Conservation (phyloP, 257 asterid genomes). For the Fraxinus anomala region DNA sequence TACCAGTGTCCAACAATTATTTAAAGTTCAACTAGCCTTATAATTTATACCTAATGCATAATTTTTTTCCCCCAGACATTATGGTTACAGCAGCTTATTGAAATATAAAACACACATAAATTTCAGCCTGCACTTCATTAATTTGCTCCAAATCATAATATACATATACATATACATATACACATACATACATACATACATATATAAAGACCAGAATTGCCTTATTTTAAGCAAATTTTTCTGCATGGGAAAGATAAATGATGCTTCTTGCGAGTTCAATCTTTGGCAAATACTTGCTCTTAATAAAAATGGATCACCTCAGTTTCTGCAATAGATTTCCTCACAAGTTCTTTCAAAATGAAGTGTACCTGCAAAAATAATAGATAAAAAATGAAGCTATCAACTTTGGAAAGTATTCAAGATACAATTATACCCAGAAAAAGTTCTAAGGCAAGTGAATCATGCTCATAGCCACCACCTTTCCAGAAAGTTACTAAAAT, state of each 20-base stretch:
- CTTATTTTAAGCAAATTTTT: constrained; percentile 4
- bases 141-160: neutral
- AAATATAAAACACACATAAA: neutral
- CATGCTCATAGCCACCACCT: constrained; percentile 9
- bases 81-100: neutral
- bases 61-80: neutral
- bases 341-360: constrained; percentile 86
- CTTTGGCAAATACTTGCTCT: constrained; percentile 12
- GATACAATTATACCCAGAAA: neutral
- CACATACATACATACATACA: too few relatives aligned
- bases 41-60: neutral
- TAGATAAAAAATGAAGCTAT: neutral
- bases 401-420: constrained; percentile 5
- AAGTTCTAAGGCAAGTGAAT: neutral
- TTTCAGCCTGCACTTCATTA: neutral
- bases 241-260: neutral
- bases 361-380: constrained; percentile 67
- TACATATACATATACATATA: neutral
- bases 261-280: neutral
- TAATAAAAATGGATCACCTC: constrained; percentile 48
- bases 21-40: neutral
- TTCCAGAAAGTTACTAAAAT: neutral
- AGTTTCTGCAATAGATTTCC: constrained; percentile 82
- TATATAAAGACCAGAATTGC: neutral
- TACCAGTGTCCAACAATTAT: neutral